Conservation (phyloP, 768 basidiomycete genomes). For the Strobilomyces dryophilus region DNA sequence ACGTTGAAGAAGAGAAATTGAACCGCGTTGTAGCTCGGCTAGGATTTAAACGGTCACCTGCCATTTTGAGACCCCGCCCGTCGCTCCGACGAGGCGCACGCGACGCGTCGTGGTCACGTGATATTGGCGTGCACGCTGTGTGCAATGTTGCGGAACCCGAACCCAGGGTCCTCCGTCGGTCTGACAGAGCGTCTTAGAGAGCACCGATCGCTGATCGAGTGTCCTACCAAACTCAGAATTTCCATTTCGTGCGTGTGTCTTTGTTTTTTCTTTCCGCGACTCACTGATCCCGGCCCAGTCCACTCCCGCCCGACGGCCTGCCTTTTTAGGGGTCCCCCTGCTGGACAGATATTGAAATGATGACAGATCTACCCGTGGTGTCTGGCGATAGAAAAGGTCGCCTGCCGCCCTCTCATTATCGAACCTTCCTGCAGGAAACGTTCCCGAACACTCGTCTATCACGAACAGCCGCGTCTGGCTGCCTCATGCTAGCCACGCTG, state of each 20-base stretch:
- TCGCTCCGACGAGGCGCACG: slow-evolving; percentile 29
- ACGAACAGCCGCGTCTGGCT: slow-evolving; percentile 30
- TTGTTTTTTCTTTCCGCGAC: neutral
- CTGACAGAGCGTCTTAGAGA: too few relatives aligned
- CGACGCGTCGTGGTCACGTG: slow-evolving; percentile 31
- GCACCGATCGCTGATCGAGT: slow-evolving; percentile 21
- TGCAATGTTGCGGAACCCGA: too few relatives aligned
- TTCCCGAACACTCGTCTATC: slow-evolving; percentile 31
- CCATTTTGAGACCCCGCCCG: slow-evolving; percentile 31
- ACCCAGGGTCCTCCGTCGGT: neutral
- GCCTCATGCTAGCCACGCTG: slow-evolving; percentile 36
- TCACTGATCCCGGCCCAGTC: neutral
- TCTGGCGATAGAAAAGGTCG: slow-evolving; percentile 30
- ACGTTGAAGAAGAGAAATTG: slow-evolving; percentile 27
- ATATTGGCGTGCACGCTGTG: neutral
- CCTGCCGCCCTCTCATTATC: slow-evolving; percentile 22
- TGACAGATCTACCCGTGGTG: slow-evolving; percentile 25
- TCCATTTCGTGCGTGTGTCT: slow-evolving; percentile 12
- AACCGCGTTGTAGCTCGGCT: slow-evolving; percentile 25
- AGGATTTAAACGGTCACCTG: slow-evolving; percentile 27
- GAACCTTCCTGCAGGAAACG: slow-evolving; percentile 24
- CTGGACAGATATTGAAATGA: slow-evolving; percentile 29
- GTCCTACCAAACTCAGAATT: slow-evolving; percentile 8
- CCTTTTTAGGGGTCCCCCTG: slow-evolving; percentile 26
- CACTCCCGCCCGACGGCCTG: slow-evolving; percentile 13